phyloP scores from a whole-genome alignment of 345 rosid species.

The Lepidium aucheri region DNA sequence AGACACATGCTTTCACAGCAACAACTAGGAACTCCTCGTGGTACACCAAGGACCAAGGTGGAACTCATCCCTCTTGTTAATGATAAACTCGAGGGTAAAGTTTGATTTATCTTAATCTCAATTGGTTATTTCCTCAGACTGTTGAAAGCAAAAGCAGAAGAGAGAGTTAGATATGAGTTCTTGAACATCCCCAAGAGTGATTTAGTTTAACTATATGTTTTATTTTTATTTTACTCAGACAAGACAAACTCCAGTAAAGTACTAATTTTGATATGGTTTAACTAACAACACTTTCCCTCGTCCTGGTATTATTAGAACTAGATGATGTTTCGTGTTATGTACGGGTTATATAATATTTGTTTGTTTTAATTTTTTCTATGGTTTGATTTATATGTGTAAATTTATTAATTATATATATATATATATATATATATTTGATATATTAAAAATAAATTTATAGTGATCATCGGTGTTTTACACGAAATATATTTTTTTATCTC shows the following conservation, averaged over 20 bases:
- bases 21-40: conserved; percentile 59
- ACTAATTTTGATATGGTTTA: not conserved
- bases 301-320: too few species aligned
- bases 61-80: conserved; percentile 80
- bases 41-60: conserved; percentile 48
- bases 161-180: not conserved
- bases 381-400: too few species aligned
- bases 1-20: conserved; percentile 71
- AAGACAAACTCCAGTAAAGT: not conserved
- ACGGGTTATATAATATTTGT: too few species aligned
- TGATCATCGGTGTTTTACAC: too few species aligned
- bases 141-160: not conserved
- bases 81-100: conserved; percentile 72
- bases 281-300: too few species aligned
- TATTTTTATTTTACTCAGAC: not conserved
- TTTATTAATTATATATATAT: too few species aligned
- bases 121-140: not conserved
- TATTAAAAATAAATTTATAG: too few species aligned
- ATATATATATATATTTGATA: too few species aligned
- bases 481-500: too few species aligned
- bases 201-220: not conserved
- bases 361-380: too few species aligned
- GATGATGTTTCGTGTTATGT: too few species aligned
- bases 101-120: conserved; percentile 19
- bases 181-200: not conserved